phyloP scores from a whole-genome alignment of 371 early-diverging fungal genomes.

The Dinochytrium kinnereticum region DNA sequence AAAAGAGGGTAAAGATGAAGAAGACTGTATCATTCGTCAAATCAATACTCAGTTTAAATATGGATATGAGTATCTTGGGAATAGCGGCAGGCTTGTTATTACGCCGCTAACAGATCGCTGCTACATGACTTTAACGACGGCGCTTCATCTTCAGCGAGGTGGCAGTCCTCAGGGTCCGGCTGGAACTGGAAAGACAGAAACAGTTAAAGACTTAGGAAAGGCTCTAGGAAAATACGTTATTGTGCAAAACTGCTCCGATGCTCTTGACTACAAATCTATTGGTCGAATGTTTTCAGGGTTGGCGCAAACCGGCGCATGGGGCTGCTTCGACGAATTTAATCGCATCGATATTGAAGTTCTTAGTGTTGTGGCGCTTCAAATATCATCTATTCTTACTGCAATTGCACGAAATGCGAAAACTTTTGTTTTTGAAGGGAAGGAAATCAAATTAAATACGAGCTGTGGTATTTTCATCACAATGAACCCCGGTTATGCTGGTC shows the following conservation, averaged over 20 bases:
- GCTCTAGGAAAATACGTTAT: conserved; percentile 62
- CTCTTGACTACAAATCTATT: conserved; percentile 55
- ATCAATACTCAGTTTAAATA: conserved; percentile 60
- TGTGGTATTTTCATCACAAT: conserved; percentile 67
- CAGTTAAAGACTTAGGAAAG: conserved; percentile 66
- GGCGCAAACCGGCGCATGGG: conserved; percentile 65
- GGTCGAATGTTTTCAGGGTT: conserved; percentile 61
- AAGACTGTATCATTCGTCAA: conserved; percentile 59
- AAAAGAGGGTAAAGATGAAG: conserved; percentile 55
- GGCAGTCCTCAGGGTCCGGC: conserved; percentile 61
- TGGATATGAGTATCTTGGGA: conserved; percentile 51
- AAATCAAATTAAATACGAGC: conserved; percentile 51
- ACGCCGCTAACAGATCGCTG: conserved; percentile 65
- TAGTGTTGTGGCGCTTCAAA: conserved; percentile 59
- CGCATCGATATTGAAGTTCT: conserved; percentile 65
- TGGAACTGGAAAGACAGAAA: conserved; percentile 72
- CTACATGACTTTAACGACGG: conserved; percentile 62
- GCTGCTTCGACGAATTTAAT: conserved; percentile 75
- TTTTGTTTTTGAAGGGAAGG: conserved; percentile 62
- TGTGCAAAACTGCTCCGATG: conserved; percentile 66
- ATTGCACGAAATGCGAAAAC: conserved; percentile 47
- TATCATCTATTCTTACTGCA: conserved; percentile 55
- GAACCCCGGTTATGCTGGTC: conserved; percentile 69
- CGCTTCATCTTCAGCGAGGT: conserved; percentile 58
- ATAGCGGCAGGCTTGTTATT: conserved; percentile 59